These are phyloP conservation scores for Plantago elongata DNA, from an alignment of 257 asterid genomes.

Conservation along the genomic window DNA sequence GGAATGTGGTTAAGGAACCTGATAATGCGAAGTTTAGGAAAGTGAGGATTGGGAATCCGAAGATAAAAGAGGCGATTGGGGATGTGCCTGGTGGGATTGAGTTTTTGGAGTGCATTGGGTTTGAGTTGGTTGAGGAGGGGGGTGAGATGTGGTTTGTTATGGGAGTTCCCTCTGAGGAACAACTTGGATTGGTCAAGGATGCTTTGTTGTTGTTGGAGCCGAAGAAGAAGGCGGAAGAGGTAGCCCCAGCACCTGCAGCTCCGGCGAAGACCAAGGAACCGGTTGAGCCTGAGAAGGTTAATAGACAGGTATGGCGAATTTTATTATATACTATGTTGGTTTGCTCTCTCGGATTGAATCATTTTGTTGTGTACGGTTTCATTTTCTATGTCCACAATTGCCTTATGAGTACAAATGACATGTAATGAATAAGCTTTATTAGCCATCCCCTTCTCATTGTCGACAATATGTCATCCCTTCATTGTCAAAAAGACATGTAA, in stretches of 20 bases:
- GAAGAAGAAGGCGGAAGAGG: slow-evolving; percentile 42
- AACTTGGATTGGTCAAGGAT: slow-evolving; percentile 42
- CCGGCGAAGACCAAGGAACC: slow-evolving; percentile 46
- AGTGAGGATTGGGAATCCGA: slow-evolving; percentile 79
- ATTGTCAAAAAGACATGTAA: no score
- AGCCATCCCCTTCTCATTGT: no score
- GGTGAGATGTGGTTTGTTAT: slow-evolving; percentile 84
- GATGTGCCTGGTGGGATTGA: slow-evolving; percentile 81
- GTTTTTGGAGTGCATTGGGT: slow-evolving; percentile 73
- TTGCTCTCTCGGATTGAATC: neutral
- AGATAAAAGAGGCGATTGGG: slow-evolving; percentile 83
- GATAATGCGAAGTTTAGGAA: slow-evolving; percentile 82
- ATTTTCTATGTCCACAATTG: no score
- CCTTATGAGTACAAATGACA: no score
- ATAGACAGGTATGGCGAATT: slow-evolving; percentile 69
- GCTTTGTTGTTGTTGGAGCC: slow-evolving; percentile 53
- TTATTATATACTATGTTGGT: neutral
- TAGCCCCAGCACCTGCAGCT: slow-evolving; percentile 29
- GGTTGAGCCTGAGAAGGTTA: slow-evolving; percentile 44
- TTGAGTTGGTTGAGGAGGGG: slow-evolving; percentile 65
- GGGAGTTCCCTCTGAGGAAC: slow-evolving; percentile 58
- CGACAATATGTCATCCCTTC: no score
- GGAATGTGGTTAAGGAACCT: slow-evolving; percentile 68
- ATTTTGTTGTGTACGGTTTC: no score
- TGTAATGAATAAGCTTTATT: no score